These are phyloP conservation scores for Populus tremula DNA, from an alignment of 345 rosid species.

Conservation along the genomic window DNA sequence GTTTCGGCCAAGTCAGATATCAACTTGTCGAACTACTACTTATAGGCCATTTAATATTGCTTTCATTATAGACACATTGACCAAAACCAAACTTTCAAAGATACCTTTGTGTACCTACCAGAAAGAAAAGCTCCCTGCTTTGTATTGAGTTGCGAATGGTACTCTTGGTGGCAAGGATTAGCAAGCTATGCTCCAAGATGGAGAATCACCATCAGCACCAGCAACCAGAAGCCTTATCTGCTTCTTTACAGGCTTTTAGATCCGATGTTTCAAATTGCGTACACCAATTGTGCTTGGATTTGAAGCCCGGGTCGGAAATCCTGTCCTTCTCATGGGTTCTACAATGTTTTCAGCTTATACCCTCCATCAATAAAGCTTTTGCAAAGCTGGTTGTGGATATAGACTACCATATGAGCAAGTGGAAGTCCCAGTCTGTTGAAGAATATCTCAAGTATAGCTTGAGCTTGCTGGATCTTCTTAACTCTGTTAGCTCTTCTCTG, in stretches of 20 bases:
- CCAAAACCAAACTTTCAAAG: neutral
- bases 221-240: slow-evolving; percentile 28
- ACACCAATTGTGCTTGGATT: slow-evolving; percentile 24
- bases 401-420: slow-evolving; percentile 44
- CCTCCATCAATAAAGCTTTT: slow-evolving; percentile 45
- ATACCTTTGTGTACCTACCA: neutral
- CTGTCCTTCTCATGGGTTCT: slow-evolving; percentile 43
- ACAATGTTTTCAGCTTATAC: slow-evolving; percentile 43
- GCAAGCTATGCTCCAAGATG: slow-evolving; percentile 45
- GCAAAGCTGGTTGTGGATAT: slow-evolving; percentile 46
- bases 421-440: slow-evolving; percentile 41
- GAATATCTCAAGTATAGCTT: slow-evolving; percentile 47
- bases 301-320: slow-evolving; percentile 27
- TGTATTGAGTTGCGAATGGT: slow-evolving; percentile 23
- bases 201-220: slow-evolving; percentile 35
- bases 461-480: slow-evolving; percentile 45
- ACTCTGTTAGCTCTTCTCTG: slow-evolving; percentile 39
- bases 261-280: slow-evolving; percentile 30
- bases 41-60: too few relatives aligned
- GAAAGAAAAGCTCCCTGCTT: neutral
- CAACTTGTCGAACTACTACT: neutral
- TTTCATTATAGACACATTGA: neutral
- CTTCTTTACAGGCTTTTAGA: slow-evolving; percentile 36
- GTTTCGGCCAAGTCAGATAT: neutral
- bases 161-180: slow-evolving; percentile 32